Evolutionary conservation across 2,329 filamentous ascomycete species (phyloP), one percentile per base, ranked within the genome.

Genomic region (Aspergillus tubingensis): DNA sequence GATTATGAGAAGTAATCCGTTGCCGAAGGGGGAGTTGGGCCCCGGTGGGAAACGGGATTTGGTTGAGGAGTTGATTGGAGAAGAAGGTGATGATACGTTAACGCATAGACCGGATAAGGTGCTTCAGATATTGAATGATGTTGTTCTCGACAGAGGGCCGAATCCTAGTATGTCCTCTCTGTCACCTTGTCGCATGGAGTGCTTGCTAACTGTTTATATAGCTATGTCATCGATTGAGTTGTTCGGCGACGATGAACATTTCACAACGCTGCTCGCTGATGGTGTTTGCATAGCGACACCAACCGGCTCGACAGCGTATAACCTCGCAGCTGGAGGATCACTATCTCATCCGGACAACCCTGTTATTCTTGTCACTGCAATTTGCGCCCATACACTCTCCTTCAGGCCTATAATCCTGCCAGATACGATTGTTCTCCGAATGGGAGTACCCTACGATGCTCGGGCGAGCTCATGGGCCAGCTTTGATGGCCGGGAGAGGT

Each of bases 361-460:
- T 0, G 93, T 97, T 51, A 96, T 98, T 77, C 86, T 98, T 2
- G 87, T 98, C 5, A 96, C 93, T 0, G 90, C 94, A 53, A 96
- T 98, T 58, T 97, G 93, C 74, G 91, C 95, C 1, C 94, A 98
- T 76, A 97, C 94, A 0, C 83, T 98, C 3, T 96, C 91, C 2
- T 98, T 98, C 83, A 85, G 95, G 10, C 94, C 94, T n/a, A 95
- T 98, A 70, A 95, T 98, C 70, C 83, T 98, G 2, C 95, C 95
- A 0, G 95, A 99, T 77, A 97, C 94, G 0, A 96, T 98, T 63
- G 94, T 98, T 1, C 82, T 99, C 61, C 87, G 95, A 39, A 85
- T 96, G 17, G 95, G 94, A 10, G 93, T 98, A n/a, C 95, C 95
- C 0, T 98, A 96, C 74, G 89, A 96, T 75, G 91, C 93, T 8